Percentiles rank a stretch among this genome's conserved stretches.
Conservation (phyloP, 768 basidiomycete species). For the Serpula lacrymans region DNA sequence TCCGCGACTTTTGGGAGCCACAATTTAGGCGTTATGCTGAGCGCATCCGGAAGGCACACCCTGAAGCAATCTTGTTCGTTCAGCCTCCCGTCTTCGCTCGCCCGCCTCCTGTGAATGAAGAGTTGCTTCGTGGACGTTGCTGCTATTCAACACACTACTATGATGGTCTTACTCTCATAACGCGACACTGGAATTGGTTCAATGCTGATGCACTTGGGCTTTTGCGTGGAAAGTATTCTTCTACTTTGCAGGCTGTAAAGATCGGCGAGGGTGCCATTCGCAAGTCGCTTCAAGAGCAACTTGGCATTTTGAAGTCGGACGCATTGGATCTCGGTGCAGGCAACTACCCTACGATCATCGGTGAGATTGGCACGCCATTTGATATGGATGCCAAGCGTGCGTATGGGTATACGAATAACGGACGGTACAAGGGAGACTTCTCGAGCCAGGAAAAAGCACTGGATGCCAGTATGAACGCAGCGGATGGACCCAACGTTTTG, state of each 20-base stretch:
- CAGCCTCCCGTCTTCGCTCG: constrained; percentile 87
- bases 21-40: constrained; percentile 57
- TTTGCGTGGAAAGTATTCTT: constrained; percentile 77
- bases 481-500: constrained; percentile 72
- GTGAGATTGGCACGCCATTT: constrained; percentile 93
- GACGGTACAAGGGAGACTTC: constrained; percentile 74
- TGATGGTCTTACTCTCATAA: constrained; percentile 91
- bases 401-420: constrained; percentile 74
- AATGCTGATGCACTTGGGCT: constrained; percentile 94
- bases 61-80: constrained; percentile 83
- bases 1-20: constrained; percentile 75
- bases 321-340: constrained; percentile 52
- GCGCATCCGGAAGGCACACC: constrained; percentile 66
- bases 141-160: constrained; percentile 87
- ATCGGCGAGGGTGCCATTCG: constrained; percentile 85
- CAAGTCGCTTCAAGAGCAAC: constrained; percentile 75
- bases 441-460: constrained; percentile 76
- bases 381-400: constrained; percentile 88
- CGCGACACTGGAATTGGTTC: constrained; percentile 91
- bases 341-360: constrained; percentile 83
- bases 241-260: constrained; percentile 66
- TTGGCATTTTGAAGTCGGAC: constrained; percentile 76
- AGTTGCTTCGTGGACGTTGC: constrained; percentile 61
- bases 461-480: constrained; percentile 76
- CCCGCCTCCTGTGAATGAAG: constrained; percentile 61